phyloP scores from a whole-genome alignment of 345 rosid species.

The Noccaea caerulescens region DNA sequence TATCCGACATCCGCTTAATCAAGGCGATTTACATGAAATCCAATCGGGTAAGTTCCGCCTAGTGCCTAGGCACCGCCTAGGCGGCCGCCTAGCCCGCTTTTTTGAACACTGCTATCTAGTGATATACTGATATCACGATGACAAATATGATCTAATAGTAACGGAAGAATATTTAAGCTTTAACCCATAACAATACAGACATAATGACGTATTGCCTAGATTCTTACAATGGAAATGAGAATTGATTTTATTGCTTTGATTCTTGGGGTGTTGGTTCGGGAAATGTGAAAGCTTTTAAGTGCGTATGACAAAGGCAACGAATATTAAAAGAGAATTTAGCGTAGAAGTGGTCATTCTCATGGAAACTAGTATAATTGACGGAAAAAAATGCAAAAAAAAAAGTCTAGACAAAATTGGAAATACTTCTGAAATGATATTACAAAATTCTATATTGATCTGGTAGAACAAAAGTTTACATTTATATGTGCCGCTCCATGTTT shows the following conservation, averaged over 20 bases:
- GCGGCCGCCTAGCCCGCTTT: too few species aligned
- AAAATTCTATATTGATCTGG: not conserved
- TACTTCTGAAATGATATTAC: not conserved
- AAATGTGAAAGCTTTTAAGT: slow-evolving; percentile 20
- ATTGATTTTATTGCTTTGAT: slow-evolving; percentile 23
- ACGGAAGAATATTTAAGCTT: not conserved
- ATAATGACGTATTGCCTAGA: slow-evolving; percentile 36
- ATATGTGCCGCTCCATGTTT: not conserved
- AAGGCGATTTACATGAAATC: too few species aligned
- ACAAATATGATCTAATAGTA: not conserved
- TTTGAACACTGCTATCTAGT: too few species aligned
- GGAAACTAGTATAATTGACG: not conserved
- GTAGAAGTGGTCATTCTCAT: slow-evolving; percentile 1
- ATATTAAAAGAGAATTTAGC: slow-evolving; percentile 25
- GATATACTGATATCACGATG: not conserved
- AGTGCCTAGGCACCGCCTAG: too few species aligned
- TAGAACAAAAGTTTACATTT: slow-evolving; percentile 13
- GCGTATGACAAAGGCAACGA: slow-evolving; percentile 50
- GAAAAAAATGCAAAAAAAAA: not conserved
- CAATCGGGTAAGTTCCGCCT: too few species aligned
- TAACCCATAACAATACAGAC: slow-evolving; percentile 7
- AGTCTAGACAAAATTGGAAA: not conserved
- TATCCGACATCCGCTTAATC: too few species aligned
- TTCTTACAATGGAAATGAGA: slow-evolving; percentile 22
- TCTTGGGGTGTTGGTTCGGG: slow-evolving; percentile 37